Percentiles rank a stretch among this genome's conserved stretches.
Evolutionary conservation across 345 rosid species (phyloP).

Genomic region (Lepidium africanum): DNA sequence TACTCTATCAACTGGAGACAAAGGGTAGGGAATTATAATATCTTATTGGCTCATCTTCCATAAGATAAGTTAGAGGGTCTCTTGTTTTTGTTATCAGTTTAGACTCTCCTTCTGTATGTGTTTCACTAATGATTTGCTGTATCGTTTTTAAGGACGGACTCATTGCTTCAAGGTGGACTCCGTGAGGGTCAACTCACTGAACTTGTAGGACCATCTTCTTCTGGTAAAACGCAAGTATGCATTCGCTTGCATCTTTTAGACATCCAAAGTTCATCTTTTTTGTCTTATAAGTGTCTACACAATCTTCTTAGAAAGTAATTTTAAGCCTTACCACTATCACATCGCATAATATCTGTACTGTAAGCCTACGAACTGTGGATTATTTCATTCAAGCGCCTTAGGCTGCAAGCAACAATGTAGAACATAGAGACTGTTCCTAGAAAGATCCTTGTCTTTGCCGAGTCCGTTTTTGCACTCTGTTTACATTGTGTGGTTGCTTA

Average conservation of each 20-base stretch:
- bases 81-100: neutral
- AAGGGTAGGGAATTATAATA: slow-evolving; percentile 33
- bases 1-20: slow-evolving; percentile 51
- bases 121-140: neutral
- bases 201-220: slow-evolving; percentile 77
- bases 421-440: neutral
- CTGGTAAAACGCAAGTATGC: slow-evolving; percentile 88
- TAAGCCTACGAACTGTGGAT: neutral
- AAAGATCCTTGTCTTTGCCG: neutral
- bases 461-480: neutral
- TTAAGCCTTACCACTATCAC: neutral
- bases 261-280: neutral
- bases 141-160: slow-evolving; percentile 45
- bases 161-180: slow-evolving; percentile 62
- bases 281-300: neutral
- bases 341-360: neutral
- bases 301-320: neutral
- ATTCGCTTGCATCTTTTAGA: neutral
- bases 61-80: neutral
- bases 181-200: slow-evolving; percentile 65
- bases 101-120: neutral
- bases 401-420: neutral
- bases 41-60: neutral
- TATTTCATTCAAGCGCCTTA: neutral
- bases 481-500: slow-evolving; percentile 2